Evolutionary conservation across 139 green algal genomes (phyloP).

Genomic region (Yamagishiella unicocca): DNA sequence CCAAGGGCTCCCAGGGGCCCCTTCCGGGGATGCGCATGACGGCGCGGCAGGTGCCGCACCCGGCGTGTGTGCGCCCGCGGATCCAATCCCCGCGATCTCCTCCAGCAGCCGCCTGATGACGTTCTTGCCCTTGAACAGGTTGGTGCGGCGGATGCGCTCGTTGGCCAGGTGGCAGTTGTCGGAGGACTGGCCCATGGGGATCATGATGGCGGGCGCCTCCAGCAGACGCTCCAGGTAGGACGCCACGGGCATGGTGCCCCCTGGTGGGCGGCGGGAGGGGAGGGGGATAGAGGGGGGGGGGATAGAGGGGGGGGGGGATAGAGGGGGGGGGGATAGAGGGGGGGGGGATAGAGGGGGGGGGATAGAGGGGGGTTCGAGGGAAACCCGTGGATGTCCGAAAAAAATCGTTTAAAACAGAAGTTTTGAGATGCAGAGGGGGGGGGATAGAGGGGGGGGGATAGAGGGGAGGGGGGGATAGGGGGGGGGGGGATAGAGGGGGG

Average conservation of each 20-base stretch:
- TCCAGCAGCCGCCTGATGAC: constrained; percentile 83
- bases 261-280: background rate
- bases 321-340: too few species aligned
- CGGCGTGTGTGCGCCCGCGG: background rate
- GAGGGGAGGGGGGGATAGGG: too few species aligned
- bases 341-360: too few species aligned
- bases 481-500: too few species aligned
- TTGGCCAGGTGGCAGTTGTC: constrained; percentile 93
- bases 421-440: background rate
- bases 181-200: constrained; percentile 93
- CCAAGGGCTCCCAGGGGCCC: background rate
- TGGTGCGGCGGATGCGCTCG: constrained; percentile 86
- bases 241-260: constrained; percentile 93
- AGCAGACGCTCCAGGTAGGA: constrained; percentile 90
- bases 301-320: background rate
- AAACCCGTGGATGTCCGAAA: background rate
- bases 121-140: constrained; percentile 90
- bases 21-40: background rate
- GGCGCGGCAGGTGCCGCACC: background rate
- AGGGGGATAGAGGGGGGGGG: background rate
- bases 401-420: background rate
- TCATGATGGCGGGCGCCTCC: constrained; percentile 86
- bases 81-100: constrained; percentile 58
- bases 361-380: too few species aligned
- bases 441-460: too few species aligned